Conservation (phyloP, 2,329 filamentous ascomycete genomes). For the Incumbomyces lentus region DNA sequence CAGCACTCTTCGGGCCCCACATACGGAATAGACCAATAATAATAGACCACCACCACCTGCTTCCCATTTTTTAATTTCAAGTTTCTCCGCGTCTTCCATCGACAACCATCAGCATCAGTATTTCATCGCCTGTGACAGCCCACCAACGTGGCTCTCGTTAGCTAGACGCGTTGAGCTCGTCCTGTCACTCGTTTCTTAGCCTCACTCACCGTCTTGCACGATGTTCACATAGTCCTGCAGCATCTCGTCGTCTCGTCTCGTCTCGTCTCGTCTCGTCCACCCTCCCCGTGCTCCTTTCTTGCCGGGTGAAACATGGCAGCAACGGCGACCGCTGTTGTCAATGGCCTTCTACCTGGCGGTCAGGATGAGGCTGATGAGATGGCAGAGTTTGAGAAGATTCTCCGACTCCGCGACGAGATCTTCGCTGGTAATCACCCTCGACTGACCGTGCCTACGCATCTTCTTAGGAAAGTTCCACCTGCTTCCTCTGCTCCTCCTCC, state of each 20-base stretch:
- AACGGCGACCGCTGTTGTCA: constrained; percentile 15
- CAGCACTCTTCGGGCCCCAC: too few species aligned
- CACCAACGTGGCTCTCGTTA: neutral
- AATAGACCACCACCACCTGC: too few species aligned
- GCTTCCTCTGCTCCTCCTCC: constrained; percentile 18
- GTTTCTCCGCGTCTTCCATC: neutral
- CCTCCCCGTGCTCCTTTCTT: neutral
- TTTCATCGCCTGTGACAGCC: neutral
- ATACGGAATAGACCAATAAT: too few species aligned
- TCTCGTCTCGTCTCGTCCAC: too few species aligned
- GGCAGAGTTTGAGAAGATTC: constrained; percentile 66
- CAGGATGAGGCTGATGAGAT: constrained; percentile 44
- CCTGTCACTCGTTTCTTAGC: neutral
- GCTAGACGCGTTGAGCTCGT: neutral
- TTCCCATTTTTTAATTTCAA: too few species aligned
- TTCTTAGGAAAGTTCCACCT: constrained; percentile 33
- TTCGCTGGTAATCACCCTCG: constrained; percentile 59
- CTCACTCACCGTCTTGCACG: neutral
- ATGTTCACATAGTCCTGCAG: constrained; percentile 1
- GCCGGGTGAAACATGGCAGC: constrained; percentile 15
- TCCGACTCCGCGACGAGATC: constrained; percentile 70
- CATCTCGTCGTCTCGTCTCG: neutral
- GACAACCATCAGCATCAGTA: neutral
- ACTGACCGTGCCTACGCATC: constrained; percentile 46
- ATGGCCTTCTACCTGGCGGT: constrained; percentile 22